Conservation (phyloP, 108 stramenopile species). For the Stephanodiscus triporus region DNA sequence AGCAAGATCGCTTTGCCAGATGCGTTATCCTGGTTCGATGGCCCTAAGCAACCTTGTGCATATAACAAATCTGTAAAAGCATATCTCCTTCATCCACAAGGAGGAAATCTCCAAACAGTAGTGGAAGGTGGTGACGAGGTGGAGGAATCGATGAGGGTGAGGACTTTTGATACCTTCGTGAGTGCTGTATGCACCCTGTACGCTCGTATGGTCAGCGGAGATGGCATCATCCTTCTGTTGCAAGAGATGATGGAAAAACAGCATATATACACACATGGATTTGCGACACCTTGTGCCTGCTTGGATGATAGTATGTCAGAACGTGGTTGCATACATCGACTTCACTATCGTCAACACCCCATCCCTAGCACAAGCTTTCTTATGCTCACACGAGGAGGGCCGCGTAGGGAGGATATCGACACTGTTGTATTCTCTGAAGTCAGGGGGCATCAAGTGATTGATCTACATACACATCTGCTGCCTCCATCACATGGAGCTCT, state of each 20-base stretch:
- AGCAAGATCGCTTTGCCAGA: slow-evolving; percentile 29
- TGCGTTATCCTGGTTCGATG: slow-evolving; percentile 26
- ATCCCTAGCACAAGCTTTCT: slow-evolving; percentile 62
- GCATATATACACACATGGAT: slow-evolving; percentile 34
- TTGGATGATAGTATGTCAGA: background rate
- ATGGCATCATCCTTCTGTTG: slow-evolving; percentile 52
- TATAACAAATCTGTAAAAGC: slow-evolving; percentile 36
- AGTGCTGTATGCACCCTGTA: slow-evolving; percentile 68
- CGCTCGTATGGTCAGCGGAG: slow-evolving; percentile 76
- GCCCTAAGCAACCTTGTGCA: slow-evolving; percentile 44
- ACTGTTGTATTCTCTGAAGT: slow-evolving; percentile 68
- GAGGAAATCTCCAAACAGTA: slow-evolving; percentile 62
- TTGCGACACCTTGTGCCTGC: slow-evolving; percentile 26
- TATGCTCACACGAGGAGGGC: slow-evolving; percentile 31
- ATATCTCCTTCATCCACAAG: slow-evolving; percentile 52
- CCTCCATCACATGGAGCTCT: slow-evolving; percentile 83
- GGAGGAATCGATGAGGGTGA: slow-evolving; percentile 6
- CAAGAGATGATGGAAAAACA: slow-evolving; percentile 50
- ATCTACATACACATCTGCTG: slow-evolving; percentile 92
- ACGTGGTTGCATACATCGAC: slow-evolving; percentile 12
- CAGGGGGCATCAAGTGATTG: slow-evolving; percentile 61
- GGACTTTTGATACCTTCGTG: slow-evolving; percentile 49
- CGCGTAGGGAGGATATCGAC: slow-evolving; percentile 31
- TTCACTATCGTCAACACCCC: slow-evolving; percentile 38
- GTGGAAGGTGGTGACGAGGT: slow-evolving; percentile 19